A percentile compares a stretch with the other conserved stretches of the same genome.
Evolutionary conservation across 2,329 filamentous ascomycete genomes (phyloP).

Genomic region (Tympanopsis confertula): DNA sequence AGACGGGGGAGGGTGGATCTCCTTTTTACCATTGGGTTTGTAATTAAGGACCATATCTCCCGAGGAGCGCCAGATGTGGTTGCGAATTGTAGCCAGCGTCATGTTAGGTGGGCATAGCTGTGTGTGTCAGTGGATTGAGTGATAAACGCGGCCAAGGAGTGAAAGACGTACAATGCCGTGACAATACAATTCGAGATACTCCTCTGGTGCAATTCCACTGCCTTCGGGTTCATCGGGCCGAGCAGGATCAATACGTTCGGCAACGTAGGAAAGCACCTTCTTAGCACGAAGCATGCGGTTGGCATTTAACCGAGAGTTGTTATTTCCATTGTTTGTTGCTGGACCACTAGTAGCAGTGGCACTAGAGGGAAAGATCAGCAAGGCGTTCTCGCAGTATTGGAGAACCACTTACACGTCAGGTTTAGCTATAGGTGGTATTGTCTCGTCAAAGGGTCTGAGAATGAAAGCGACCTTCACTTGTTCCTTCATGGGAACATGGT

Average conservation of each 20-base stretch:
- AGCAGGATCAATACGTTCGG: slow-evolving; percentile 73
- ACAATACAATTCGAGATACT: slow-evolving; percentile 91
- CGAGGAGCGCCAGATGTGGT: slow-evolving; percentile 90
- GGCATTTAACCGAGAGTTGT: slow-evolving; percentile 83
- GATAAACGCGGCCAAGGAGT: not conserved
- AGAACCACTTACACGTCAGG: slow-evolving; percentile 46
- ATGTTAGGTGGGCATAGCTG: slow-evolving; percentile 66
- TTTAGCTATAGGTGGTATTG: slow-evolving; percentile 62
- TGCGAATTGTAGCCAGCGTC: slow-evolving; percentile 85
- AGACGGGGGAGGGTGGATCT: slow-evolving; percentile 27
- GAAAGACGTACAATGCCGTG: slow-evolving; percentile 64
- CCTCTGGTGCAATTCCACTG: slow-evolving; percentile 63
- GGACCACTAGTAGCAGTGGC: not conserved
- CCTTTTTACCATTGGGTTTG: slow-evolving; percentile 78
- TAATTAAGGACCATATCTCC: slow-evolving; percentile 86
- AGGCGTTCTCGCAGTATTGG: not conserved
- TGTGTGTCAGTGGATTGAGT: slow-evolving; percentile 9
- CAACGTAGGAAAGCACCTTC: slow-evolving; percentile 86
- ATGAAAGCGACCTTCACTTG: slow-evolving; percentile 92
- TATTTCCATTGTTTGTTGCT: slow-evolving; percentile 14
- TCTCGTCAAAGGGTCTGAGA: slow-evolving; percentile 67
- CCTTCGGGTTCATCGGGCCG: slow-evolving; percentile 45
- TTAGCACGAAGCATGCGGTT: slow-evolving; percentile 93
- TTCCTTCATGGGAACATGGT: slow-evolving; percentile 76
- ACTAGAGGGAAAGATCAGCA: not conserved